Evolutionary conservation across 2,329 filamentous ascomycete species (phyloP), one percentile per base, ranked within the genome.

Genomic region (Colletotrichum aenigma): DNA sequence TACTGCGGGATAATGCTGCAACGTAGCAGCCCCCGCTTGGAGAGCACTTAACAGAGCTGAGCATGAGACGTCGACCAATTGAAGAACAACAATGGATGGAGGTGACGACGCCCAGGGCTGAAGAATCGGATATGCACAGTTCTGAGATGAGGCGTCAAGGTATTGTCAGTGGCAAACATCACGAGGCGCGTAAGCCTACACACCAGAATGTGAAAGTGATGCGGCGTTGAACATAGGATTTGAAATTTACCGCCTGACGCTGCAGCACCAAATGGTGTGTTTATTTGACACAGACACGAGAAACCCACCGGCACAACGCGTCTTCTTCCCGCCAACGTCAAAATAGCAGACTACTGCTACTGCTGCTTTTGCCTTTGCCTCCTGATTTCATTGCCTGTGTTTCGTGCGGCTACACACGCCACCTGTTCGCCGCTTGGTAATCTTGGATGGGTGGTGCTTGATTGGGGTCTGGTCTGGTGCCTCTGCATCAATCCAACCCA

Each of bases 321-420:
- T 38, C 64, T 26, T 38, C 48, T n/a, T 64, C 32, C 10, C n/a
- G 32, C 32, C 60, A 32, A 38, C 28, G 32, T 24, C 10, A 32
- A 6, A 26, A 64, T 43, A 13, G 61, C 30, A 26, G 13, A 38
- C 60, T n/a, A 43, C 15, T 48, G 4, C 18, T 43, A 10, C n/a
- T 48, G 4, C 38, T 48, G n/a, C n/a, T 72, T 43, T 61, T 55
- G 61, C 24, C 30, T 75, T 43, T 38, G 13, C 3, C 68, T 66
- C 72, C 61, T 55, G 43, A 61, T 56, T 71, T 75, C 68, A 43
- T 38, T 66, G 68, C 38, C 55, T 4, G 24, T 56, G 72, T 75
- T 72, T 66, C 72, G 72, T 43, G 66, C 52, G 36, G 38, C 30
- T 24, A 64, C 66, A 55, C 70, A 68, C 56, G 36, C 66, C 58